phyloP scores from a whole-genome alignment of 805 yeast genomes.

The Peterozyma xylosa region DNA sequence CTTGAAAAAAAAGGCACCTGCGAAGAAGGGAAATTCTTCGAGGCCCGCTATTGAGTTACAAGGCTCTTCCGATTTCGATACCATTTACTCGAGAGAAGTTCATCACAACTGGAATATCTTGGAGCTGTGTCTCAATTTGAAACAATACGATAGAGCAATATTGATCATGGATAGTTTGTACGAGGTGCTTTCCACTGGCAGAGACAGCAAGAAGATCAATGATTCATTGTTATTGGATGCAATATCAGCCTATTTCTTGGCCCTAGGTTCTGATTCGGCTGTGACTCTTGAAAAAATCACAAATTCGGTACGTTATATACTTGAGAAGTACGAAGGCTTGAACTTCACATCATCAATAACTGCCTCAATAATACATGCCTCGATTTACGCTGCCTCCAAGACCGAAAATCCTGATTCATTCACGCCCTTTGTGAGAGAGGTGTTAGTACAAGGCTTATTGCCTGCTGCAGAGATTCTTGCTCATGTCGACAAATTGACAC shows the following conservation, averaged over 20 bases:
- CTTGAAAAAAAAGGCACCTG: neutral
- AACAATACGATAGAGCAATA: slow-evolving; percentile 63
- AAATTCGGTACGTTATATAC: slow-evolving; percentile 28
- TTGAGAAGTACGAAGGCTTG: slow-evolving; percentile 20
- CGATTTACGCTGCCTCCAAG: too few species aligned
- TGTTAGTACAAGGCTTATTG: too few species aligned
- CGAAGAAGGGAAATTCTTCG: neutral
- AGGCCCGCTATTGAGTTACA: neutral
- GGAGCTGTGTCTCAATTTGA: slow-evolving; percentile 68
- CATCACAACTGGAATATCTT: slow-evolving; percentile 66
- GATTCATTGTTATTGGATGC: slow-evolving; percentile 7
- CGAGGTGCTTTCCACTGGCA: slow-evolving; percentile 17
- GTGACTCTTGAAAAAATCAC: slow-evolving; percentile 35
- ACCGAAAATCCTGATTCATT: too few species aligned
- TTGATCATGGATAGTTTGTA: slow-evolving; percentile 57
- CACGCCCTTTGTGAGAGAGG: too few species aligned
- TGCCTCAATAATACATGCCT: too few species aligned
- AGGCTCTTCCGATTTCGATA: slow-evolving; percentile 8
- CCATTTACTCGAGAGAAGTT: slow-evolving; percentile 38
- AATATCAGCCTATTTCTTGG: slow-evolving; percentile 10
- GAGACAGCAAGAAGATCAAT: slow-evolving; percentile 1
- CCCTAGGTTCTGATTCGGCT: slow-evolving; percentile 31
- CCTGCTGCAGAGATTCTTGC: too few species aligned
- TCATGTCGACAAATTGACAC: too few species aligned
- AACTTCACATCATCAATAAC: too few species aligned